Conservation (phyloP, 2,329 filamentous ascomycete species). For the Talaromyces amestolkiae region DNA sequence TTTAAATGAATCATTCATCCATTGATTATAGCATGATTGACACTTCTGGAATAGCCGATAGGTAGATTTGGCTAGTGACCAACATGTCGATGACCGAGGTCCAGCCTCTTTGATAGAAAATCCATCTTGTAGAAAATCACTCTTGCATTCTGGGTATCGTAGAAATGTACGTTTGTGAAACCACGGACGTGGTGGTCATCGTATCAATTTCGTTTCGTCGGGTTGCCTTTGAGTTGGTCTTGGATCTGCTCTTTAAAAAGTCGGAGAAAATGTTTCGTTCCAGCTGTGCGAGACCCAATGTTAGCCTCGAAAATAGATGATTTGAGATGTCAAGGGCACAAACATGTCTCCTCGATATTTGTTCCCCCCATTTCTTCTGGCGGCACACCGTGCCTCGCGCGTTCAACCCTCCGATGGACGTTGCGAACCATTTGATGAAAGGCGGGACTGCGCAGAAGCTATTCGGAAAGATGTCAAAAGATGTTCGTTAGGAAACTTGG, state of each 20-base stretch:
- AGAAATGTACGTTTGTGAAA: not conserved
- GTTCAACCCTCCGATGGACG: constrained; percentile 43
- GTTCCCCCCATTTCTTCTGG: constrained; percentile 46
- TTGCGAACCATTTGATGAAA: constrained; percentile 46
- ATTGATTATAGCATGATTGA: not conserved
- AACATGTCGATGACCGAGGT: not conserved
- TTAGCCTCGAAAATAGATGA: not conserved
- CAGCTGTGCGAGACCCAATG: constrained; percentile 23
- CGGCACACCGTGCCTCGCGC: constrained; percentile 41
- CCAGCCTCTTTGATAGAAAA: not conserved
- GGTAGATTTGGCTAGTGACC: not conserved
- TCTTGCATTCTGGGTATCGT: constrained; percentile 18
- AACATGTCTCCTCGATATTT: constrained; percentile 38
- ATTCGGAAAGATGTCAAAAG: constrained; percentile 10
- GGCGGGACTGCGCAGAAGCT: constrained; percentile 44
- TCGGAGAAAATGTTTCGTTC: constrained; percentile 34
- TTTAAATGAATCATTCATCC: no score
- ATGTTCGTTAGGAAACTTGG: constrained; percentile 17
- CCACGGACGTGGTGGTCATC: not conserved
- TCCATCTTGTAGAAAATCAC: not conserved
- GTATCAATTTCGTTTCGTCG: constrained; percentile 30
- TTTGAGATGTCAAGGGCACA: not conserved
- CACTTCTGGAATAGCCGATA: not conserved
- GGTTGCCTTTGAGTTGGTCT: constrained; percentile 41
- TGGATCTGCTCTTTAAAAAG: constrained; percentile 45